These are phyloP conservation scores for Polytrichum formosum DNA, from an alignment of 225 moss, liverwort and hornwort genomes.

Conservation along the genomic window DNA sequence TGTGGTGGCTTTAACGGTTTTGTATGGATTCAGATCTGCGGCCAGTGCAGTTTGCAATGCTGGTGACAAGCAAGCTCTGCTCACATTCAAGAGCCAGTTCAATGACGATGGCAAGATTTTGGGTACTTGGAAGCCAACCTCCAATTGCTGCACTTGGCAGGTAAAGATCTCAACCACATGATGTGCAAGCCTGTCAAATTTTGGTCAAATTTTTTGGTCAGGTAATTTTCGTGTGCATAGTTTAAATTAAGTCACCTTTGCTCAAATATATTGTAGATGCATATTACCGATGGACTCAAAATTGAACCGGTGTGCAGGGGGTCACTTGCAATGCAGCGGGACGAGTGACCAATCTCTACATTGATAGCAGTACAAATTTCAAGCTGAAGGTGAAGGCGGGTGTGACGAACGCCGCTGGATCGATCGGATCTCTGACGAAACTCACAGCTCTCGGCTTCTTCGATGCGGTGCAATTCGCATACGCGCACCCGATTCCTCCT, in stretches of 20 bases:
- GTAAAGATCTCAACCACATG: background rate
- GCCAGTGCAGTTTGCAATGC: background rate
- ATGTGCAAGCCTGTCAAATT: no score
- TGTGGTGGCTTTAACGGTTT: no score
- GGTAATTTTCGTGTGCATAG: no score
- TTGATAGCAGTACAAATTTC: background rate
- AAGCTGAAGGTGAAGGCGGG: background rate
- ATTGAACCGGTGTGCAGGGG: background rate
- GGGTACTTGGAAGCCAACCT: background rate
- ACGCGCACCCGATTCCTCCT: background rate
- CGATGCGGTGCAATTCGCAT: no score
- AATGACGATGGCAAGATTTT: background rate
- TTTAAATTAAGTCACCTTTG: no score
- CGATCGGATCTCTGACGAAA: background rate
- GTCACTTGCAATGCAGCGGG: background rate
- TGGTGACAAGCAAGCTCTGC: background rate
- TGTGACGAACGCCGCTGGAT: background rate
- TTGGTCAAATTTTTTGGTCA: no score
- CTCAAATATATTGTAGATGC: background rate
- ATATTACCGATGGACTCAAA: background rate
- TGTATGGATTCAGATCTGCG: no score
- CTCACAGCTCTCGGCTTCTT: background rate
- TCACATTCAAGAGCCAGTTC: conserved; percentile 6
- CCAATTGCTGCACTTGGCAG: background rate
- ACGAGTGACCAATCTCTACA: background rate